phyloP scores from a whole-genome alignment of 23 red algal species.

The Gracilariopsis chorda region DNA sequence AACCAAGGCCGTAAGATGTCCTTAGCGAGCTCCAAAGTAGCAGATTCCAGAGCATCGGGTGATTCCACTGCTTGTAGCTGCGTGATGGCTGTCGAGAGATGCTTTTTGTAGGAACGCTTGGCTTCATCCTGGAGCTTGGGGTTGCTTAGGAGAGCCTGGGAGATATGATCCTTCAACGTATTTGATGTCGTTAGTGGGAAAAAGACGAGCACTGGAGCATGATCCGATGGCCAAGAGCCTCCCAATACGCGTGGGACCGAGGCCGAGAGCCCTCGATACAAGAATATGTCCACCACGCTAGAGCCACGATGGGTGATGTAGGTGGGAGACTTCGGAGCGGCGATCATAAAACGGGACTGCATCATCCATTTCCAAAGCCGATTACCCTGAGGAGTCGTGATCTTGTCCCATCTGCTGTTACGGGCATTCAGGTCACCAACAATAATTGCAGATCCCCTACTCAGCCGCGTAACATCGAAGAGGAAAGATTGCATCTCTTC shows the following conservation, averaged over 20 bases:
- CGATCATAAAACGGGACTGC: background rate
- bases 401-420: background rate
- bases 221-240: background rate
- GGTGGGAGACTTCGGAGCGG: background rate
- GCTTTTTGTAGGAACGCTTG: background rate
- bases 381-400: background rate
- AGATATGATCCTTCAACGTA: background rate
- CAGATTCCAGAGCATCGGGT: background rate
- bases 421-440: background rate
- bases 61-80: background rate
- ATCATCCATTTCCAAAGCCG: background rate
- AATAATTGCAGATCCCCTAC: background rate
- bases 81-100: background rate
- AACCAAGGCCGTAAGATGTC: background rate
- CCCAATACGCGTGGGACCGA: background rate
- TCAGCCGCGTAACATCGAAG: background rate
- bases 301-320: background rate
- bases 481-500: background rate
- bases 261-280: background rate
- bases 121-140: background rate
- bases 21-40: background rate
- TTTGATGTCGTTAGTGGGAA: background rate
- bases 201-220: background rate
- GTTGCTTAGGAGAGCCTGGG: background rate
- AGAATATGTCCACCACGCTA: conserved; percentile 1